These are phyloP conservation scores for Pyrenophora tritici-repentis DNA, from an alignment of 2,329 filamentous ascomycete species.

Conservation along the genomic window DNA sequence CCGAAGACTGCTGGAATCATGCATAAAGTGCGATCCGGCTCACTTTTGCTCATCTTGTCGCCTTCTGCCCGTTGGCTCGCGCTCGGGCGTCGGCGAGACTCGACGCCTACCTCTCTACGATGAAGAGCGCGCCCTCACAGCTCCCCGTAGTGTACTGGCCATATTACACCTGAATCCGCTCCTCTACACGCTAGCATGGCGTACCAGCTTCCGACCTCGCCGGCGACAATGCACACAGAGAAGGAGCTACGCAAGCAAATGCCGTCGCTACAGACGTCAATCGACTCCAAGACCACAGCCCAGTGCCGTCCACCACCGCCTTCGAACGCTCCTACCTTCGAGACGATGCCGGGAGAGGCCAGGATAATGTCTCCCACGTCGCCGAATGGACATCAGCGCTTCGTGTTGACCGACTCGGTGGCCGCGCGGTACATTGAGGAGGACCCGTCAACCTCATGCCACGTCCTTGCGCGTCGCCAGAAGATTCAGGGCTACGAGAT, in stretches of 20 bases:
- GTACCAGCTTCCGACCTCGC: conserved; percentile 21
- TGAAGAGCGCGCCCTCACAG: conserved; percentile 21
- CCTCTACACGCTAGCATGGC: conserved; percentile 22
- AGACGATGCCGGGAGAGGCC: conserved; percentile 19
- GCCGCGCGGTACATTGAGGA: conserved; percentile 78
- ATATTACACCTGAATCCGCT: neutral
- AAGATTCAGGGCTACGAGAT: conserved; percentile 83
- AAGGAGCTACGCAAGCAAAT: conserved; percentile 36
- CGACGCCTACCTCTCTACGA: conserved; percentile 26
- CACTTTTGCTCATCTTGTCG: conserved; percentile 6
- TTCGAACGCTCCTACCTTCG: conserved; percentile 16
- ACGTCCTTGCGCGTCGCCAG: conserved; percentile 71
- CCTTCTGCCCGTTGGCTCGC: conserved; percentile 17
- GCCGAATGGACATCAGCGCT: conserved; percentile 55
- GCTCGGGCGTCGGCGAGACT: conserved; percentile 24
- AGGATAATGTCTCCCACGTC: conserved; percentile 23
- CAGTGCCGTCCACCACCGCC: conserved; percentile 17
- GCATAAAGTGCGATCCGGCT: conserved; percentile 17
- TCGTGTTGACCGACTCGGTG: conserved; percentile 69
- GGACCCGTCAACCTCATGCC: conserved; percentile 68
- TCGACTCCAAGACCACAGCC: conserved; percentile 22
- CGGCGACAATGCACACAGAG: conserved; percentile 29
- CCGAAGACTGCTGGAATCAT: conserved; percentile 22
- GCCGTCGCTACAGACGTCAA: conserved; percentile 29
- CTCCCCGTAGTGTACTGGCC: conserved; percentile 8